Conservation (phyloP, 2,329 filamentous ascomycete genomes). For the Diaporthe sp. region DNA sequence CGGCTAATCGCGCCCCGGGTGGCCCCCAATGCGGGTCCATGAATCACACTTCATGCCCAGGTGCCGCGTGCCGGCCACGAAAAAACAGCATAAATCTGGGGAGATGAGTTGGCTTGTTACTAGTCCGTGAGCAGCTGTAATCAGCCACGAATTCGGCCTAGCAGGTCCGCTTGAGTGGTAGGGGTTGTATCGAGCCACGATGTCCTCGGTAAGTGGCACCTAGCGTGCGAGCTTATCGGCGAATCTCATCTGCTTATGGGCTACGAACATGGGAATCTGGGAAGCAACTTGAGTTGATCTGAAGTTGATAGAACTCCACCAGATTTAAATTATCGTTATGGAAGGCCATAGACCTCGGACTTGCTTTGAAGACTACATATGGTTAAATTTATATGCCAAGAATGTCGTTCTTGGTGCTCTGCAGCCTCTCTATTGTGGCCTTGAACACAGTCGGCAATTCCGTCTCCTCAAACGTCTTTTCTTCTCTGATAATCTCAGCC, state of each 20-base stretch:
- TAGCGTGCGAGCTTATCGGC: not conserved
- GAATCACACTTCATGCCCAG: not conserved
- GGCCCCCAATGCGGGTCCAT: not conserved
- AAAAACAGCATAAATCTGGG: not conserved
- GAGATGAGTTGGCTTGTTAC: conserved; percentile 7
- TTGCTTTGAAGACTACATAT: not conserved
- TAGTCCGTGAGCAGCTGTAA: not conserved
- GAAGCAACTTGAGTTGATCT: too few relatives aligned
- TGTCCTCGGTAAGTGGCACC: not conserved
- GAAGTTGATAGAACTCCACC: not conserved
- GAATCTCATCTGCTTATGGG: too few relatives aligned
- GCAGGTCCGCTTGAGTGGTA: not conserved
- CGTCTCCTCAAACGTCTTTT: conserved; percentile 34
- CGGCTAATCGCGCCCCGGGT: not conserved
- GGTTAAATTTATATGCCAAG: not conserved
- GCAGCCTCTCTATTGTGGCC: conserved; percentile 20
- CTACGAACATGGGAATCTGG: not conserved
- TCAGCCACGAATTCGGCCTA: not conserved
- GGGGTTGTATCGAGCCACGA: not conserved
- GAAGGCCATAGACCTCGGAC: not conserved
- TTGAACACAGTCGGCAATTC: conserved; percentile 30
- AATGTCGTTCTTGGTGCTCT: conserved; percentile 22
- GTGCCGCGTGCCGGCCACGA: not conserved
- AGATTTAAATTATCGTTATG: not conserved
- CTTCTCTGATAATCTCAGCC: conserved; percentile 15